Conservation (phyloP, 805 yeast species). For the Yarrowia sp. region DNA sequence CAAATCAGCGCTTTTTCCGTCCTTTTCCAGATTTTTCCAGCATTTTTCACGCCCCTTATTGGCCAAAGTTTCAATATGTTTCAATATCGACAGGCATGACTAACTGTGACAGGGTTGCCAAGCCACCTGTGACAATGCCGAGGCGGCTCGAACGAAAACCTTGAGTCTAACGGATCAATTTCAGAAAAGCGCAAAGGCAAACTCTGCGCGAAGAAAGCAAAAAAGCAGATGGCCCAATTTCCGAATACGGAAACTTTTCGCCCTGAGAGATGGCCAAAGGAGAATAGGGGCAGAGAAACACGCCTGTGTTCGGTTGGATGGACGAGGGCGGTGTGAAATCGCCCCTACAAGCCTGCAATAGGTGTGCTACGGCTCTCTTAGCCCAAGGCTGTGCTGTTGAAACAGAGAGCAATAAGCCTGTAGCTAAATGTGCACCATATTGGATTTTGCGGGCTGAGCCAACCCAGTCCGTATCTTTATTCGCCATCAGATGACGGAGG, state of each 20-base stretch:
- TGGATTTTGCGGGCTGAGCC: constrained; percentile 2
- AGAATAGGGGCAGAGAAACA: background rate
- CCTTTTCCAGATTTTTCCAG: too few species aligned
- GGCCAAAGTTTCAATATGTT: constrained; percentile 15
- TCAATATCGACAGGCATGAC: constrained; percentile 18
- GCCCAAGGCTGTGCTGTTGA: too few species aligned
- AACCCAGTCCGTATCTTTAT: background rate
- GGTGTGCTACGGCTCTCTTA: too few species aligned
- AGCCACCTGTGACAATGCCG: constrained; percentile 22
- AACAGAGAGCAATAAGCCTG: background rate
- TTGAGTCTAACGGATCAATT: constrained; percentile 10
- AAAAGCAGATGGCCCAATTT: background rate
- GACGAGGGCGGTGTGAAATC: too few species aligned
- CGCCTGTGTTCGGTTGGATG: too few species aligned
- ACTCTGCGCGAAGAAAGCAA: too few species aligned
- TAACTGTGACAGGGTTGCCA: constrained; percentile 16
- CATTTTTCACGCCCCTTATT: background rate
- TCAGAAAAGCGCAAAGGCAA: constrained; percentile 33
- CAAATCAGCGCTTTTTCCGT: too few species aligned
- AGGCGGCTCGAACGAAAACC: constrained; percentile 21
- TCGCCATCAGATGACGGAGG: background rate
- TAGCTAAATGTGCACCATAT: background rate
- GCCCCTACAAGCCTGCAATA: too few species aligned
- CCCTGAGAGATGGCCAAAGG: too few species aligned
- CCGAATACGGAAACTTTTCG: background rate